Conservation (phyloP, 2,329 filamentous ascomycete genomes). For the Aspergillus pseudonomiae region DNA sequence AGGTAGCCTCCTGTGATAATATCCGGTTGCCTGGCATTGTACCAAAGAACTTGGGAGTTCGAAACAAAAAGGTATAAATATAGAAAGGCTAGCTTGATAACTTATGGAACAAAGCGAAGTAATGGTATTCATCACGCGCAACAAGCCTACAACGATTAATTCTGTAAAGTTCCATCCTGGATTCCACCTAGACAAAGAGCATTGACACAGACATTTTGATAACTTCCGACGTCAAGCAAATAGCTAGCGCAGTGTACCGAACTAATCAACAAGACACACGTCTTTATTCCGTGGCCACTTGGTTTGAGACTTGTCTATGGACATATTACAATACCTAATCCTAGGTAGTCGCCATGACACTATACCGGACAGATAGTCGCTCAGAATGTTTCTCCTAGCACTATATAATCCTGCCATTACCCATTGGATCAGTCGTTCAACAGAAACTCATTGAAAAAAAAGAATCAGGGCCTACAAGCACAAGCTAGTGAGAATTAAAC, state of each 20-base stretch:
- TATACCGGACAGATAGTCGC: neutral
- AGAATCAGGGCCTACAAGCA: too few species aligned
- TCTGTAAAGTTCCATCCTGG: neutral
- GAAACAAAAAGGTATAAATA: neutral
- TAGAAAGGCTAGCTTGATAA: neutral
- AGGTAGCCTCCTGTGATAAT: neutral
- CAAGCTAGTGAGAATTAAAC: too few species aligned
- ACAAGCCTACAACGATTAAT: neutral
- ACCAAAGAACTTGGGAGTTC: neutral
- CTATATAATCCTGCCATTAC: too few species aligned
- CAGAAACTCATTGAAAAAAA: too few species aligned
- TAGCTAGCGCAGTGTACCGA: too few species aligned
- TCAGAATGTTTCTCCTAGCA: too few species aligned
- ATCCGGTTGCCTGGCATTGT: neutral
- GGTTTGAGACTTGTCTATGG: neutral
- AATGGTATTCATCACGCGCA: neutral
- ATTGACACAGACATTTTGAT: neutral
- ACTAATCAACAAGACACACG: too few species aligned
- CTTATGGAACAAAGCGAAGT: neutral
- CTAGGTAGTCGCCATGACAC: neutral
- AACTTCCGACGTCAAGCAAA: neutral
- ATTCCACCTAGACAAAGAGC: neutral
- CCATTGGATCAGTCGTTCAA: too few species aligned
- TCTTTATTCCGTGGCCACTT: neutral
- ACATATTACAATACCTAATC: neutral